Percentiles rank a stretch among this genome's conserved stretches.
Evolutionary conservation across 768 basidiomycete genomes (phyloP).

Genomic region (Hygrocybe coccinea): DNA sequence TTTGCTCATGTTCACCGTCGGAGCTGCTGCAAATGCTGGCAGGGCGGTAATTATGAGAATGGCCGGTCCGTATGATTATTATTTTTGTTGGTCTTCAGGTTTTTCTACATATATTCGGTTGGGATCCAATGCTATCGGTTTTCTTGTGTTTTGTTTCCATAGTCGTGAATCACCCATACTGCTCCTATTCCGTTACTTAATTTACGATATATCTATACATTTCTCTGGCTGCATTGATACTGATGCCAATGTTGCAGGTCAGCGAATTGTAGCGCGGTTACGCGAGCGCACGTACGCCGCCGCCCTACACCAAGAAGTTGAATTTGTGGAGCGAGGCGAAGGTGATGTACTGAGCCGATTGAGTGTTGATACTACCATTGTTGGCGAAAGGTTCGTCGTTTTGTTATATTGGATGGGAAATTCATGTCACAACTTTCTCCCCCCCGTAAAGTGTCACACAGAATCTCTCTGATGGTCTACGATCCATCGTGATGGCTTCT

Average conservation of each 20-base stretch:
- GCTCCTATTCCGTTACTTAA: neutral
- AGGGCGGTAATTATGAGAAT: constrained; percentile 82
- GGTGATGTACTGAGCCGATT: constrained; percentile 91
- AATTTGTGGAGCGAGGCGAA: constrained; percentile 87
- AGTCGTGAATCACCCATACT: neutral
- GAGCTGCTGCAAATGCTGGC: constrained; percentile 81
- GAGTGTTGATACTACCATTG: constrained; percentile 86
- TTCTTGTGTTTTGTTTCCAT: neutral
- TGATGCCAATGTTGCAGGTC: constrained; percentile 42
- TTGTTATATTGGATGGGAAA: neutral
- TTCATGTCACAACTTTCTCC: constrained; percentile 4
- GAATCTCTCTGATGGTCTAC: constrained; percentile 74
- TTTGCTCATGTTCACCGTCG: constrained; percentile 75
- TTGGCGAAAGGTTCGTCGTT: constrained; percentile 74
- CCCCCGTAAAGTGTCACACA: constrained; percentile 55
- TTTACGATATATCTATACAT: neutral
- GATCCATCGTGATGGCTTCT: constrained; percentile 87
- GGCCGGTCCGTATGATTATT: constrained; percentile 47
- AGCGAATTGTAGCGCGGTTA: constrained; percentile 85
- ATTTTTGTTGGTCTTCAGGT: neutral
- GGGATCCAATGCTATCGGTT: neutral
- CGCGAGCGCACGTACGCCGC: constrained; percentile 79
- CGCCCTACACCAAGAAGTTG: constrained; percentile 85
- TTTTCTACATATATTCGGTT: no score
- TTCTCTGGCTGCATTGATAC: neutral